A percentile compares a stretch with the other conserved stretches of the same genome.
Conservation (phyloP, 139 green algal species). For the Chlamydomonas sphaeroides region DNA sequence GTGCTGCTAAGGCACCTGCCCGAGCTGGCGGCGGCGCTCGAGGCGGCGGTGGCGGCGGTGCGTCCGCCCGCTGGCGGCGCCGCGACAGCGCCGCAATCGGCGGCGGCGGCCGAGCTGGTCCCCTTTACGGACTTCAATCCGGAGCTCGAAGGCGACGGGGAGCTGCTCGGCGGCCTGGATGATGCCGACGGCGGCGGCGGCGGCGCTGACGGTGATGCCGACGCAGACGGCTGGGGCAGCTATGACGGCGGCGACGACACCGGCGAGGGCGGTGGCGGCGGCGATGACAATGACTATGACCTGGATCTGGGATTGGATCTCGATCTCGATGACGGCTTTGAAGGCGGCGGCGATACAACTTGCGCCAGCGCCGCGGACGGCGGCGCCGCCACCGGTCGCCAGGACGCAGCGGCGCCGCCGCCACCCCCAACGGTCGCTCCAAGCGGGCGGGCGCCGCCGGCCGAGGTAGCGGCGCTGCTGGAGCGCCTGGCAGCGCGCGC, state of each 20-base stretch:
- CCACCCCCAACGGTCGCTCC: background rate
- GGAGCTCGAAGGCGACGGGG: slow-evolving; percentile 7
- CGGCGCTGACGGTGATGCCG: background rate
- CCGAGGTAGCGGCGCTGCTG: background rate
- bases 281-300: slow-evolving; percentile 1
- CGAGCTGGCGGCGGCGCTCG: background rate
- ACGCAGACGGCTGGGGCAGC: background rate
- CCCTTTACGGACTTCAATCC: slow-evolving; percentile 54
- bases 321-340: slow-evolving; percentile 28
- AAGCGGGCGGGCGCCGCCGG: no score
- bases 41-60: background rate
- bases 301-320: slow-evolving; percentile 35
- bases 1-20: background rate
- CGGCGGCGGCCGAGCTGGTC: slow-evolving; percentile 42
- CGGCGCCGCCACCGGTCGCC: no score
- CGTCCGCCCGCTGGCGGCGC: no score
- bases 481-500: slow-evolving; percentile 7
- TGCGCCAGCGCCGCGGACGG: no score
- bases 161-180: slow-evolving; percentile 33
- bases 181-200: background rate
- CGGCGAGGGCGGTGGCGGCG: background rate
- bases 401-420: no score
- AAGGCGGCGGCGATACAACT: no score
- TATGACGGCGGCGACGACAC: background rate
- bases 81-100: no score